Evolutionary conservation across 441 rosid species (phyloP).

Genomic region (Syzygium malaccense): DNA sequence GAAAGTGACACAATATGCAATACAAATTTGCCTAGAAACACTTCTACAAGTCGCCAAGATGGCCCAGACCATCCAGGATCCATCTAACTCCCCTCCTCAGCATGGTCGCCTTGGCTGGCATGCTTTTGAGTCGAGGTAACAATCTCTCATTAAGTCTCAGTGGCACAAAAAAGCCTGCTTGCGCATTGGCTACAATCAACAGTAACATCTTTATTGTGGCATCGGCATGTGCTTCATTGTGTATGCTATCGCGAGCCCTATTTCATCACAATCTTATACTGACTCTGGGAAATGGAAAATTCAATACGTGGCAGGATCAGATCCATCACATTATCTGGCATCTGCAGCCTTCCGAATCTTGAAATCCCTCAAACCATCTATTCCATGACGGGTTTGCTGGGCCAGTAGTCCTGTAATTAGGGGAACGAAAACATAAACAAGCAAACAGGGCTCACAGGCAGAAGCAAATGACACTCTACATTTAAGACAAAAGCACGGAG

Average conservation of each 20-base stretch:
- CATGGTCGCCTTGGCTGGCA: neutral
- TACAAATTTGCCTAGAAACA: neutral
- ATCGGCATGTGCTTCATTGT: neutral
- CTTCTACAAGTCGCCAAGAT: neutral
- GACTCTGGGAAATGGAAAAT: neutral
- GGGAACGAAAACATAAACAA: neutral
- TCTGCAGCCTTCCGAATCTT: conserved; percentile 60
- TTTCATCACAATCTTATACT: conserved; percentile 4
- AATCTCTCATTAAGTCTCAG: neutral
- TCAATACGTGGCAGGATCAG: conserved; percentile 12
- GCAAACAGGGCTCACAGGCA: neutral
- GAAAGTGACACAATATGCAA: neutral
- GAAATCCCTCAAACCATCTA: conserved; percentile 81
- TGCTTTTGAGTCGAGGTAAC: neutral
- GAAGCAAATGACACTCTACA: neutral
- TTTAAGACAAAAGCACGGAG: neutral
- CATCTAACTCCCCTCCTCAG: neutral
- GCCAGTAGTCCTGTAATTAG: conserved; percentile 54
- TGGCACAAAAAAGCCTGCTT: neutral
- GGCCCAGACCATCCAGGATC: neutral
- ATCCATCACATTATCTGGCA: conserved; percentile 57
- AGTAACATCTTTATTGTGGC: neutral
- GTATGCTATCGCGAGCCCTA: neutral
- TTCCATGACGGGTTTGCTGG: conserved; percentile 61
- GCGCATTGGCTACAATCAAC: neutral